Conservation (phyloP, 139 green algal genomes). For the Chlamydomonas incerta region DNA sequence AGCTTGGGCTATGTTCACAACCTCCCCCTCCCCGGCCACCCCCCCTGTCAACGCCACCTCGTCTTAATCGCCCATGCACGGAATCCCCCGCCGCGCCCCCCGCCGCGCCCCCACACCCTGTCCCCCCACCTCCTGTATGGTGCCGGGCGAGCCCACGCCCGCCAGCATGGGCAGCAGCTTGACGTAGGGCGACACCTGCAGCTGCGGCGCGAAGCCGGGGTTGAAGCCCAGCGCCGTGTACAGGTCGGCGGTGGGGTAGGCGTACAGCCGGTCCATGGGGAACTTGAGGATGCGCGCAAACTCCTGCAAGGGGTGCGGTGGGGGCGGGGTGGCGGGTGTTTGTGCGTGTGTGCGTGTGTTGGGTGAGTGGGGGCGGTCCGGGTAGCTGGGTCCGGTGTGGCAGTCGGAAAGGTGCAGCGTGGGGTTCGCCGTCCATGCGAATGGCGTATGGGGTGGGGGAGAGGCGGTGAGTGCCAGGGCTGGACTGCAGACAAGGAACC, state of each 20-base stretch:
- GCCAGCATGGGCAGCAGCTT: slow-evolving; percentile 87
- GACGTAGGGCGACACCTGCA: slow-evolving; percentile 71
- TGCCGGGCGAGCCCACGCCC: slow-evolving; percentile 81
- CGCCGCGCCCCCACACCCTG: not conserved
- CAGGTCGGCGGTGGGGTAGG: slow-evolving; percentile 57
- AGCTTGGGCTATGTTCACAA: too few species aligned
- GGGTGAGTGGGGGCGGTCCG: too few species aligned
- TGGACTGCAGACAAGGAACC: too few species aligned
- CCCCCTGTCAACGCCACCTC: too few species aligned
- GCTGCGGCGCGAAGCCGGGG: slow-evolving; percentile 47
- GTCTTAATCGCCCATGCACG: too few species aligned
- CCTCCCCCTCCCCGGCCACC: too few species aligned
- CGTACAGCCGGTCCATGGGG: slow-evolving; percentile 71
- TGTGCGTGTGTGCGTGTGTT: not conserved
- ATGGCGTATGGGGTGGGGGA: too few species aligned
- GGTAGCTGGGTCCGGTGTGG: too few species aligned
- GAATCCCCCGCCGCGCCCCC: too few species aligned
- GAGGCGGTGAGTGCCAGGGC: too few species aligned
- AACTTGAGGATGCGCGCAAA: slow-evolving; percentile 73
- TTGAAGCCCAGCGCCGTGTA: slow-evolving; percentile 69
- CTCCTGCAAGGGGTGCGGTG: slow-evolving; percentile 30
- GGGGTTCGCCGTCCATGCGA: too few species aligned
- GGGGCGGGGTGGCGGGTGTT: not conserved
- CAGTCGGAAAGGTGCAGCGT: too few species aligned
- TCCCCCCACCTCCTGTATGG: slow-evolving; percentile 75